Conservation (phyloP, 768 basidiomycete species). For the Boletus edulis region DNA sequence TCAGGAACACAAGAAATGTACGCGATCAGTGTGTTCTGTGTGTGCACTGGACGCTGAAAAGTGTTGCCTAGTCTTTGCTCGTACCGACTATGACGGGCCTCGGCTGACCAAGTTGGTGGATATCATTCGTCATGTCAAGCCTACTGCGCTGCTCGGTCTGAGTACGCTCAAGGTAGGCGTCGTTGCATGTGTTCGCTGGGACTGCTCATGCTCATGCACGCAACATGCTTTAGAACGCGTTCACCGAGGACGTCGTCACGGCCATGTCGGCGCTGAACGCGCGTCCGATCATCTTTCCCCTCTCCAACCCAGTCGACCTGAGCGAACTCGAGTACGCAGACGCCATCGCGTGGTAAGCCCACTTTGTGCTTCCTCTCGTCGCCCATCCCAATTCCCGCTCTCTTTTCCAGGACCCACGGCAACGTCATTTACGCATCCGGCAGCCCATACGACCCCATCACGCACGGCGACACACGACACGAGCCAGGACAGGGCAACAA, state of each 20-base stretch:
- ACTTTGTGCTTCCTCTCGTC: too few relatives aligned
- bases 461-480: conserved; percentile 44
- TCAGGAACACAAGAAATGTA: conserved; percentile 73
- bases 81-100: conserved; percentile 65
- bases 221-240: conserved; percentile 41
- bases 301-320: conserved; percentile 68
- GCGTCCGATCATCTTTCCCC: conserved; percentile 79
- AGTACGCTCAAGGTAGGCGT: conserved; percentile 47
- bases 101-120: conserved; percentile 58
- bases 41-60: background rate
- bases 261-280: conserved; percentile 62
- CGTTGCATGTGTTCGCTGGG: background rate
- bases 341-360: conserved; percentile 52
- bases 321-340: conserved; percentile 60
- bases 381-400: too few relatives aligned
- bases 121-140: conserved; percentile 69
- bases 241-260: conserved; percentile 59
- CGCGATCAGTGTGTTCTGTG: conserved; percentile 3
- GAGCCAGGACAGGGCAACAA: conserved; percentile 82
- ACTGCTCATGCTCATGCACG: background rate
- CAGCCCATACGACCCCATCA: conserved; percentile 59
- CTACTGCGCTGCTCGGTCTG: conserved; percentile 75
- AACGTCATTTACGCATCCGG: conserved; percentile 71
- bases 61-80: conserved; percentile 55
- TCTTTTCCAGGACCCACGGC: conserved; percentile 54